A percentile compares a stretch with the other conserved stretches of the same genome.
phyloP scores from a whole-genome alignment of 441 rosid genomes.

The Eutrema salsugineum region DNA sequence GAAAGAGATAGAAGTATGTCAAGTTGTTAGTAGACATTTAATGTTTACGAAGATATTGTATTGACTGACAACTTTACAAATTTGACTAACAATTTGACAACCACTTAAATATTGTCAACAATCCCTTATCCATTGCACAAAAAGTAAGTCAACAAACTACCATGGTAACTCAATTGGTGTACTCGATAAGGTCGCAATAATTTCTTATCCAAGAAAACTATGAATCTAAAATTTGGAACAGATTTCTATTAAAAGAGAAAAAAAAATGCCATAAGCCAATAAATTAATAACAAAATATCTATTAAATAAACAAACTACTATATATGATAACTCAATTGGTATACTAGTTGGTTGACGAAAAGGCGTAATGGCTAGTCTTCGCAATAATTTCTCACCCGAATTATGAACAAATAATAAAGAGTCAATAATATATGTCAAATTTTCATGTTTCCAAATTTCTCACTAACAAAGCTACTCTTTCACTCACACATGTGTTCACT shows the following conservation, averaged over 20 bases:
- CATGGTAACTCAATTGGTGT: background rate
- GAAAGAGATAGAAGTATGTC: background rate
- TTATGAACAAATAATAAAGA: too few relatives aligned
- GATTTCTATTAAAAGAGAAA: background rate
- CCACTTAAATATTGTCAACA: background rate
- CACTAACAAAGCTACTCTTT: background rate
- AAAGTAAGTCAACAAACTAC: background rate
- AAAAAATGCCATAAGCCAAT: too few relatives aligned
- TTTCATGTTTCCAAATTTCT: background rate
- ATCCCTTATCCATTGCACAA: background rate
- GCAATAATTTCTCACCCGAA: background rate
- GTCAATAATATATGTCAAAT: background rate
- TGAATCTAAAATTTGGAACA: background rate
- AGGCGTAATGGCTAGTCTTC: background rate
- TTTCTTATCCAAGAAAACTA: background rate
- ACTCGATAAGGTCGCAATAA: background rate
- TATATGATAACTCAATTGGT: background rate
- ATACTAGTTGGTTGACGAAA: too few relatives aligned
- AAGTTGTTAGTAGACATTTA: background rate
- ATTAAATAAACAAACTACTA: background rate
- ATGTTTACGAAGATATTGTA: background rate
- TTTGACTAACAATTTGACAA: slow-evolving; percentile 18
- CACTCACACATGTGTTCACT: too few relatives aligned
- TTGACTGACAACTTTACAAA: background rate
- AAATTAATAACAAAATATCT: too few relatives aligned